These are phyloP conservation scores for Cryptosporidium xiaoi DNA, from an alignment of 169 alveolate species.

Conservation along the genomic window DNA sequence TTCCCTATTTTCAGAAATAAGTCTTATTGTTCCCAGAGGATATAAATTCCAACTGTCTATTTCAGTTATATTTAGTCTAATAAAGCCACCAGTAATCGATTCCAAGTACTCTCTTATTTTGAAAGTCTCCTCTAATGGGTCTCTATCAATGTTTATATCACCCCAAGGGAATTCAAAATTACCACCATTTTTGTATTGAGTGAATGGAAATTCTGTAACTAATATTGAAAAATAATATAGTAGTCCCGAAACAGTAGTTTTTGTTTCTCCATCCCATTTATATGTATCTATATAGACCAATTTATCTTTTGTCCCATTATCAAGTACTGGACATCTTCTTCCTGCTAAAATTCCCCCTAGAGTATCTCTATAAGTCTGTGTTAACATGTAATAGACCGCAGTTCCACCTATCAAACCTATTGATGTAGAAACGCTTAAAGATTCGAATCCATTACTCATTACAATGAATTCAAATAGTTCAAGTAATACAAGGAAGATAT, in stretches of 20 bases:
- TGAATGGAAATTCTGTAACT: neutral
- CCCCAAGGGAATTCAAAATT: slow-evolving; percentile 29
- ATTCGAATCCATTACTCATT: slow-evolving; percentile 26
- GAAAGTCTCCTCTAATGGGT: slow-evolving; percentile 22
- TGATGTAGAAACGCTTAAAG: slow-evolving; percentile 41
- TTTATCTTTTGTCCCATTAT: slow-evolving; percentile 56
- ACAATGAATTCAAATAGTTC: slow-evolving; percentile 1
- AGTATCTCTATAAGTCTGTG: slow-evolving; percentile 67
- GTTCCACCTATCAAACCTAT: slow-evolving; percentile 49
- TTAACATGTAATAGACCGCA: slow-evolving; percentile 62
- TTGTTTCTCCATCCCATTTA: slow-evolving; percentile 72
- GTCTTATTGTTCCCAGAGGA: slow-evolving; percentile 39
- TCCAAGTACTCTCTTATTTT: slow-evolving; percentile 34
- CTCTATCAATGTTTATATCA: neutral
- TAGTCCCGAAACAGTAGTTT: slow-evolving; percentile 41
- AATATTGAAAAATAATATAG: slow-evolving; percentile 35
- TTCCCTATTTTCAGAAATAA: slow-evolving; percentile 49
- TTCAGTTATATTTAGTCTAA: slow-evolving; percentile 30
- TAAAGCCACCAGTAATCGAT: slow-evolving; percentile 37
- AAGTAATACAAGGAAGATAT: neutral
- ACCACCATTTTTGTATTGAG: neutral
- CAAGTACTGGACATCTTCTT: slow-evolving; percentile 58
- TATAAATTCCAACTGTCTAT: slow-evolving; percentile 59
- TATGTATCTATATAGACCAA: slow-evolving; percentile 24
- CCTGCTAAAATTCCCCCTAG: slow-evolving; percentile 58